Base-by-base conservation (phyloP, 2,329 filamentous ascomycete species). In the Exophiala sideris region DNA sequence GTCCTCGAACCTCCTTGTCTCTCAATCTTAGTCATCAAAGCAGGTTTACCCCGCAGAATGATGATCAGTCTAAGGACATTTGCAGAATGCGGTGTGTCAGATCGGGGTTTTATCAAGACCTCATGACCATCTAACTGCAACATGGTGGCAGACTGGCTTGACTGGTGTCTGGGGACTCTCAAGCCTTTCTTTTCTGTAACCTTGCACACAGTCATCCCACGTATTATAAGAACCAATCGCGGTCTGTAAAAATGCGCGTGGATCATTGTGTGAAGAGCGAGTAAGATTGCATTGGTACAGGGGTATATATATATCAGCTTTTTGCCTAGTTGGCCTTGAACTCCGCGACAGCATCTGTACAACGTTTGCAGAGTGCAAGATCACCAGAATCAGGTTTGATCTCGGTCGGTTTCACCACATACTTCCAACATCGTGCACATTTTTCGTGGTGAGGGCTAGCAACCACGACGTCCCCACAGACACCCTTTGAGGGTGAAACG, bases 351-450 rank as follows among this genome's bases (percentile, higher is more conserved):
- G 49, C 57, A 47, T 56, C 44, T 33, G 54, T 52, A 54, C 59
- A 62, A 42, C 59, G 49, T 14, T 16, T 41, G 49, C 59, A 62
- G 11, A 62, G 52, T n/a, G 50, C 20, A 9, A 39, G 46, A 9
- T 48, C 40, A 14, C 35, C 33, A n/a, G 6, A 11, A 18, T 54
- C 39, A n/a, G 46, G 12, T 32, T 7, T 21, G 21, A 21, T 38
- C 7, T 40, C 35, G 35, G 32, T 33, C 16, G 44, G 20, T 39
- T 49, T 48, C 5, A 59, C 59, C 32, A 87, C 79, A 69, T 89
- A 95, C 58, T 87, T 83, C 94, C 94, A 99, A 73, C 94, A 99
- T 47, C 94, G 79, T 1, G 82, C 79, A 68, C 94, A 99, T 70
- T 97, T 99, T 44, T 44, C 46, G 20, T 44, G 36, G 33, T 44